Conservation (phyloP, 2,329 filamentous ascomycete genomes). For the Diaporthe nobilis region DNA sequence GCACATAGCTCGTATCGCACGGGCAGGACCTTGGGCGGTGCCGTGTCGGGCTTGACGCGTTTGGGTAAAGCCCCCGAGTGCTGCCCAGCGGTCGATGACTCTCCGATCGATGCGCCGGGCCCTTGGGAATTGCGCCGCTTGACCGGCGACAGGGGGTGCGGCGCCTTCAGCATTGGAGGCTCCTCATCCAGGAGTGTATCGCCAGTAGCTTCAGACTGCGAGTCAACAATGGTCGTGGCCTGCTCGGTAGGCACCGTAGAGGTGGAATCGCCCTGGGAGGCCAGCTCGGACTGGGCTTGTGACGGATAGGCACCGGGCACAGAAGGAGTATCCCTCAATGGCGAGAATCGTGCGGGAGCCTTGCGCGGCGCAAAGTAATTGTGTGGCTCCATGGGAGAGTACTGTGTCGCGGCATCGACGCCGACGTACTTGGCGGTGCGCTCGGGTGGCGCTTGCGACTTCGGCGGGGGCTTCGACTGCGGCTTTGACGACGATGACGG, state of each 20-base stretch:
- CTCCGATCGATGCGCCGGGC: constrained; percentile 45
- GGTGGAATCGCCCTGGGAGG: neutral
- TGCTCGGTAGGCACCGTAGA: constrained; percentile 25
- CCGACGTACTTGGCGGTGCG: constrained; percentile 59
- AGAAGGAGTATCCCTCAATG: constrained; percentile 28
- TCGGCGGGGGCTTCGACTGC: constrained; percentile 43
- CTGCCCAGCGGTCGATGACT: constrained; percentile 37
- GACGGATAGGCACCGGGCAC: constrained; percentile 27
- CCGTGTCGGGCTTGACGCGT: constrained; percentile 65
- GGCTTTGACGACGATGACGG: constrained; percentile 45
- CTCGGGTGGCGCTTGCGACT: constrained; percentile 46
- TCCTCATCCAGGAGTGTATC: constrained; percentile 45
- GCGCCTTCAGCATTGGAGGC: constrained; percentile 46
- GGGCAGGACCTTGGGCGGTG: constrained; percentile 73
- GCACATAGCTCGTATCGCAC: constrained; percentile 84
- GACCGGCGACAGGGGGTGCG: constrained; percentile 51
- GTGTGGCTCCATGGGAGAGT: constrained; percentile 64
- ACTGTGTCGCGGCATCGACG: constrained; percentile 64
- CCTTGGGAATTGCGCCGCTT: constrained; percentile 63
- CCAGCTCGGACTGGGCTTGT: constrained; percentile 25
- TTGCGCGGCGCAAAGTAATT: constrained; percentile 50
- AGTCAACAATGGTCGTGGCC: constrained; percentile 32
- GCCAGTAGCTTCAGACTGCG: constrained; percentile 37
- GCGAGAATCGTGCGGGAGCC: constrained; percentile 3
- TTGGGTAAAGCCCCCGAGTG: constrained; percentile 59